phyloP scores from a whole-genome alignment of 2,329 filamentous ascomycete species.

The Fusarium subtropicale region DNA sequence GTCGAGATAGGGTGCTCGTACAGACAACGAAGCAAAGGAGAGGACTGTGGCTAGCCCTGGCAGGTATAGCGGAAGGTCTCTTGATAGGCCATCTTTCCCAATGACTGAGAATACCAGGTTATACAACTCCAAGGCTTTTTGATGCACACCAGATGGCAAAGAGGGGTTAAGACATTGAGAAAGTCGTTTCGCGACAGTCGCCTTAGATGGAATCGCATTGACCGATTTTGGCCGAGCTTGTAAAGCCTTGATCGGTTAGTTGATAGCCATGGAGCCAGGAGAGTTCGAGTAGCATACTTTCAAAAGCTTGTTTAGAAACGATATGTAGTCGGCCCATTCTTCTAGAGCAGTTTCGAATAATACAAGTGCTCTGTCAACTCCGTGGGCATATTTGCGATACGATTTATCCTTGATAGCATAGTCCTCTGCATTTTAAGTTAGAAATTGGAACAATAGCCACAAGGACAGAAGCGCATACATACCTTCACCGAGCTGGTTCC shows the following conservation, averaged over 20 bases:
- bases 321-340: conserved; percentile 99
- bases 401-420: conserved; percentile 70
- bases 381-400: conserved; percentile 89
- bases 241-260: conserved; percentile 70
- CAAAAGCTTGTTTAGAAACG: conserved; percentile 88
- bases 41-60: conserved; percentile 90
- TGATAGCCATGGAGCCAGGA: neutral
- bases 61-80: conserved; percentile 87
- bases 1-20: conserved; percentile 85
- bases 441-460: conserved; percentile 1
- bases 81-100: conserved; percentile 81
- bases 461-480: conserved; percentile 49
- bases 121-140: conserved; percentile 96
- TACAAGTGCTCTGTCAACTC: conserved; percentile 86
- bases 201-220: conserved; percentile 82
- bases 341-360: conserved; percentile 94
- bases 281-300: conserved; percentile 69
- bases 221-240: conserved; percentile 84
- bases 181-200: conserved; percentile 86
- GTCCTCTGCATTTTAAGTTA: conserved; percentile 60
- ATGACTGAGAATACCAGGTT: conserved; percentile 88
- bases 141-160: conserved; percentile 94
- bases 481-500: conserved; percentile 83
- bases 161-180: conserved; percentile 95
- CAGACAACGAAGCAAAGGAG: conserved; percentile 93